These are phyloP conservation scores for Podospora australis DNA, from an alignment of 495 filamentous ascomycete species.

Conservation along the genomic window DNA sequence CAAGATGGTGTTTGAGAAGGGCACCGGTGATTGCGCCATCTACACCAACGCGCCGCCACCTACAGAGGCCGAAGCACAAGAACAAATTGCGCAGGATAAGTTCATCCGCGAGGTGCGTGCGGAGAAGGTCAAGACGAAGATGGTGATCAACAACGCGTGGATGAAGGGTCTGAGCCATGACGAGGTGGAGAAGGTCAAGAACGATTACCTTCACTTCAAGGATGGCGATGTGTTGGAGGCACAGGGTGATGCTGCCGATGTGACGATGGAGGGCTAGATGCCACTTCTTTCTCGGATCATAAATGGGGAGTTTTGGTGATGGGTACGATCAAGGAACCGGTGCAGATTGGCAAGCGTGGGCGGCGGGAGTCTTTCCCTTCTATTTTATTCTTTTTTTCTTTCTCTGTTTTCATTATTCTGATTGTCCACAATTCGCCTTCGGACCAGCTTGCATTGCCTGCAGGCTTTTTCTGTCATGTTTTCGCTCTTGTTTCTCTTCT, in stretches of 20 bases:
- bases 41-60: constrained; percentile 32
- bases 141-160: constrained; percentile 69
- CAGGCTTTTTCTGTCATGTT: no score
- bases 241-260: constrained; percentile 10
- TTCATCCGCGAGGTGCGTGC: constrained; percentile 50
- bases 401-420: no score
- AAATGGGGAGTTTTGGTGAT: no score
- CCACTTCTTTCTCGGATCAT: no score
- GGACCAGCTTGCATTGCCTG: no score
- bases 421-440: no score
- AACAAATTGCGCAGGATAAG: constrained; percentile 29
- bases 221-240: constrained; percentile 24
- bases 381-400: no score
- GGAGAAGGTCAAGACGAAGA: constrained; percentile 61
- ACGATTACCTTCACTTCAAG: constrained; percentile 50
- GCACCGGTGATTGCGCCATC: constrained; percentile 51
- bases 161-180: constrained; percentile 66
- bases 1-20: constrained; percentile 68
- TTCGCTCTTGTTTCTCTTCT: no score
- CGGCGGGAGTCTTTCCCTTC: no score
- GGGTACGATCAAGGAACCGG: no score
- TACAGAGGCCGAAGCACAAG: constrained; percentile 34
- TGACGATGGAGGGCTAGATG: constrained; percentile 24
- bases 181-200: constrained; percentile 62
- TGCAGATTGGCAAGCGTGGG: no score